A percentile compares a stretch with the other conserved stretches of the same genome.
Evolutionary conservation across 2,329 filamentous ascomycete species (phyloP).

Genomic region (Neonectria punicea): DNA sequence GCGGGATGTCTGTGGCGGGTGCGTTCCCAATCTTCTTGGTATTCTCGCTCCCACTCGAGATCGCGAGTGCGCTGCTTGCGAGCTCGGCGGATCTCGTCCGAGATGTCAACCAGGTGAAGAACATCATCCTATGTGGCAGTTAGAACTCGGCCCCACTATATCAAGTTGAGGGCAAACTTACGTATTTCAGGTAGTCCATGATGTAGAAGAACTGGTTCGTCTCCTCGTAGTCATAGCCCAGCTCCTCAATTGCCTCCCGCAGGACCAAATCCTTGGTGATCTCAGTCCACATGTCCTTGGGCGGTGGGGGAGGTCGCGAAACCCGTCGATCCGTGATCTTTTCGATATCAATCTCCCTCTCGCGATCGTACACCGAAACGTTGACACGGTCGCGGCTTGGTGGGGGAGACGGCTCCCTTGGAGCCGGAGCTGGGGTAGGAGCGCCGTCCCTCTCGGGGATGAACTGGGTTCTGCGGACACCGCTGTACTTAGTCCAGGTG

Average conservation of each 20-base stretch:
- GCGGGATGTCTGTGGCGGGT: conserved; percentile 50
- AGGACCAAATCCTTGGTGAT: conserved; percentile 93
- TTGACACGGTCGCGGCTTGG: conserved; percentile 53
- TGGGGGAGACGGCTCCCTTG: conserved; percentile 43
- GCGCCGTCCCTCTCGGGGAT: conserved; percentile 71
- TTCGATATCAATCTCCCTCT: conserved; percentile 64
- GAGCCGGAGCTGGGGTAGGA: conserved; percentile 33
- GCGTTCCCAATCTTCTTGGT: conserved; percentile 62
- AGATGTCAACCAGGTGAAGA: conserved; percentile 81
- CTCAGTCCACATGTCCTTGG: conserved; percentile 90
- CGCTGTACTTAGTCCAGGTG: conserved; percentile 82
- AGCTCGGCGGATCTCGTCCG: conserved; percentile 80
- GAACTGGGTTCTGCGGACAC: conserved; percentile 79
- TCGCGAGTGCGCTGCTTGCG: conserved; percentile 64
- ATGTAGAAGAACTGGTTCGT: conserved; percentile 91
- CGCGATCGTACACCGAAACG: conserved; percentile 58
- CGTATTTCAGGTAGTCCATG: conserved; percentile 87
- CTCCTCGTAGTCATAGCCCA: conserved; percentile 91
- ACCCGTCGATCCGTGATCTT: conserved; percentile 64
- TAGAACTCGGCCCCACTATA: conserved; percentile 38
- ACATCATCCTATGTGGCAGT: conserved; percentile 78
- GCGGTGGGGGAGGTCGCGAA: conserved; percentile 51
- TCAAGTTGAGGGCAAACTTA: conserved; percentile 61
- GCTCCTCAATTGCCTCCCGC: conserved; percentile 84
- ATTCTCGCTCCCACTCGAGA: conserved; percentile 68